Percentiles rank a stretch among this genome's conserved stretches.
Conservation (phyloP, 345 rosid genomes). For the Camelina laxa region DNA sequence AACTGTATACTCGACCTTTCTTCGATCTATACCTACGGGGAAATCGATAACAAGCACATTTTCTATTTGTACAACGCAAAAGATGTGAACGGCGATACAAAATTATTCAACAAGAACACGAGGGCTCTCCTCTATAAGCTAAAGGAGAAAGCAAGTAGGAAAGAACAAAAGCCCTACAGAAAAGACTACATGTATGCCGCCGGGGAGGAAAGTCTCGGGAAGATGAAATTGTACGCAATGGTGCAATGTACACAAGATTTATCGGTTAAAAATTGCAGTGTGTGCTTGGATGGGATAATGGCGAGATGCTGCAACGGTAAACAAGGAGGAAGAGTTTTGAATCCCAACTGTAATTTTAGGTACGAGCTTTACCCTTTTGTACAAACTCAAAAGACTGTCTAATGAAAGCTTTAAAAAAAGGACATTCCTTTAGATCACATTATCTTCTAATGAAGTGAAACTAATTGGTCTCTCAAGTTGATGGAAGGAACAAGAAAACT, state of each 20-base stretch:
- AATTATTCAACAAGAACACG: constrained; percentile 36
- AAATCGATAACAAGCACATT: not conserved
- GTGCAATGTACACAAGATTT: constrained; percentile 46
- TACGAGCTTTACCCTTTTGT: constrained; percentile 63
- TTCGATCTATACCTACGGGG: not conserved
- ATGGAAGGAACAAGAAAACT: too few relatives aligned
- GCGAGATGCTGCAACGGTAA: constrained; percentile 41
- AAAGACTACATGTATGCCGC: not conserved
- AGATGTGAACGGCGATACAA: constrained; percentile 37
- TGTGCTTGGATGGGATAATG: not conserved
- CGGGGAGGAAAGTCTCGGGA: not conserved
- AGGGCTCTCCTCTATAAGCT: not conserved
- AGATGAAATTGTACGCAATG: constrained; percentile 46
- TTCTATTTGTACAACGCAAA: not conserved
- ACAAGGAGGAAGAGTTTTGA: constrained; percentile 54
- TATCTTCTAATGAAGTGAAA: too few relatives aligned
- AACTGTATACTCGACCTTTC: not conserved
- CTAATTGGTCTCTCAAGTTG: not conserved
- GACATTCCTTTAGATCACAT: not conserved
- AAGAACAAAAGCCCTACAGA: not conserved
- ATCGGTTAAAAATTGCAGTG: not conserved
- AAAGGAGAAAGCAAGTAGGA: not conserved
- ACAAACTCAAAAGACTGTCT: not conserved
- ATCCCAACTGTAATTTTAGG: constrained; percentile 57
- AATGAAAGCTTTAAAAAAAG: not conserved